Percentiles rank a stretch among this genome's conserved stretches.
Evolutionary conservation across 2,329 filamentous ascomycete species (phyloP).

Genomic region (Epichloe brachyelytri): DNA sequence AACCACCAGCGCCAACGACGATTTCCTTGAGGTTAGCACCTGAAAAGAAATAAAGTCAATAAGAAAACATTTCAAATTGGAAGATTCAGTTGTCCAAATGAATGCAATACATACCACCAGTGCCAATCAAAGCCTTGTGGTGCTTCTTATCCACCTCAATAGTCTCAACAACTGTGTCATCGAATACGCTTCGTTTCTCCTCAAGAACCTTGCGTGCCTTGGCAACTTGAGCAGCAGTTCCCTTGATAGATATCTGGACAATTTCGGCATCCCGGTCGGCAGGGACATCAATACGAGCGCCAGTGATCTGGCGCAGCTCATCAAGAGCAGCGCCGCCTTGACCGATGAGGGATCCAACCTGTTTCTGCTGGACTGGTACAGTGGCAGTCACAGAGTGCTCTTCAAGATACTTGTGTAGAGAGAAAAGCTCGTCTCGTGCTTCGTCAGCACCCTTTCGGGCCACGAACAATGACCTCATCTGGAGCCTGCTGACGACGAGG

Average conservation of each 20-base stretch:
- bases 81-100: background rate
- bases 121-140: constrained; percentile 80
- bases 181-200: constrained; percentile 75
- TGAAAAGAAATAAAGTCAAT: constrained; percentile 20
- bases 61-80: background rate
- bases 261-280: constrained; percentile 60
- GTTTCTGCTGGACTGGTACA: constrained; percentile 78
- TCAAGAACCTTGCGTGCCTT: constrained; percentile 84
- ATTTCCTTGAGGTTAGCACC: constrained; percentile 78
- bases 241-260: constrained; percentile 84
- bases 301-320: constrained; percentile 69
- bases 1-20: constrained; percentile 76
- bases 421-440: constrained; percentile 82
- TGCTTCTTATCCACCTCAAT: constrained; percentile 91
- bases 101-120: constrained; percentile 54
- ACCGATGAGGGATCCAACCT: constrained; percentile 88
- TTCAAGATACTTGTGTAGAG: constrained; percentile 75
- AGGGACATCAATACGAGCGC: constrained; percentile 85
- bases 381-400: constrained; percentile 74
- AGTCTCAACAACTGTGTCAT: constrained; percentile 74
- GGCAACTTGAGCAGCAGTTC: constrained; percentile 80
- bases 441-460: constrained; percentile 84
- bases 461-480: constrained; percentile 84
- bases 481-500: constrained; percentile 59
- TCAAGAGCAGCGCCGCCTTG: constrained; percentile 85